phyloP scores from a whole-genome alignment of 202 grass and related monocot genomes.

The Tripidium arundinaceum region DNA sequence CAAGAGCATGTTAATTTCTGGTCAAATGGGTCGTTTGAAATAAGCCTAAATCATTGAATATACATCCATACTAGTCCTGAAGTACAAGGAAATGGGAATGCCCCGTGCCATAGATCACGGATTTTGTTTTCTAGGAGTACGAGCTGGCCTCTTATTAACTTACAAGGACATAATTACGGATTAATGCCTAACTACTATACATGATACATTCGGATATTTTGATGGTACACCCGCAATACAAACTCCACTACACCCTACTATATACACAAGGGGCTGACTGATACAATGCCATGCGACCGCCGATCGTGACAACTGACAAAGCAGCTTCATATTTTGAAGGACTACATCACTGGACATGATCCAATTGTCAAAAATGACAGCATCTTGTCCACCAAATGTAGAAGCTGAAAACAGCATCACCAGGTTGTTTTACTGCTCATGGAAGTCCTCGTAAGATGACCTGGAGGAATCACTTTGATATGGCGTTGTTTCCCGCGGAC shows the following conservation, averaged over 20 bases:
- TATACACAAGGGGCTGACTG: constrained; percentile 27
- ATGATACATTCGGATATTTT: background rate
- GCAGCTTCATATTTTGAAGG: background rate
- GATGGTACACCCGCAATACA: constrained; percentile 14
- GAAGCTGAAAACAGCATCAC: background rate
- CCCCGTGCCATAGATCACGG: background rate
- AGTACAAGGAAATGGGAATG: background rate
- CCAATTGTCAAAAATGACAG: background rate
- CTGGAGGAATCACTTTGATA: constrained; percentile 92
- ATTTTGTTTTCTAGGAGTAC: background rate
- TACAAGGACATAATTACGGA: constrained; percentile 23
- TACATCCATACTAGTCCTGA: background rate
- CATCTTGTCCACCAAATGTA: constrained; percentile 1
- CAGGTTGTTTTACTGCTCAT: constrained; percentile 43
- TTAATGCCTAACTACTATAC: background rate
- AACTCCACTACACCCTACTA: constrained; percentile 20
- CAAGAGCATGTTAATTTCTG: constrained; percentile 21
- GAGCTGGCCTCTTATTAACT: constrained; percentile 30
- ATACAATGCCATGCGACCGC: constrained; percentile 3
- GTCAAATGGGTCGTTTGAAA: constrained; percentile 36
- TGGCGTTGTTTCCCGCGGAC: constrained; percentile 74
- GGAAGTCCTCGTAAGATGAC: constrained; percentile 86
- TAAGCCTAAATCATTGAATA: constrained; percentile 20
- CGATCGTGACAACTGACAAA: no score
- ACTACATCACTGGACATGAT: background rate